Percentiles rank a stretch among this genome's conserved stretches.
Evolutionary conservation across 352 stramenopile species (phyloP).

Genomic region (Phytophthora uliginosa): DNA sequence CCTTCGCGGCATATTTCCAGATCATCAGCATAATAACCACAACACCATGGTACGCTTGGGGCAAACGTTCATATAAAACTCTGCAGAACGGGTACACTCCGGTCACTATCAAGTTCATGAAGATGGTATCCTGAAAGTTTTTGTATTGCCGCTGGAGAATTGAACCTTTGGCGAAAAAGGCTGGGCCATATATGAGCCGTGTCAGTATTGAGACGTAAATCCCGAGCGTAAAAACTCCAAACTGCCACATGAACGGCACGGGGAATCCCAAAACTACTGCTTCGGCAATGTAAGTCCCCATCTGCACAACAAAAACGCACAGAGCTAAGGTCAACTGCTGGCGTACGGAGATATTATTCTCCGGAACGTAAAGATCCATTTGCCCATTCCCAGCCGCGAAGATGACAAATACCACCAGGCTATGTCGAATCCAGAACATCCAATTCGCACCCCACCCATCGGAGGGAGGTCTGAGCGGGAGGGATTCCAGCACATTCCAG

Average conservation of each 20-base stretch:
- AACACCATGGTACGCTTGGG: background rate
- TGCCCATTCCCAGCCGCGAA: background rate
- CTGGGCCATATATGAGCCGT: background rate
- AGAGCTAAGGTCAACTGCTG: background rate
- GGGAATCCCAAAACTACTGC: background rate
- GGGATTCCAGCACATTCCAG: slow-evolving; percentile 1
- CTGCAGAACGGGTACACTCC: slow-evolving; percentile 8
- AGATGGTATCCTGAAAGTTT: background rate
- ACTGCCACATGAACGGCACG: background rate
- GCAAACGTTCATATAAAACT: slow-evolving; percentile 7
- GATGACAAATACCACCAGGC: background rate
- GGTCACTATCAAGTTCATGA: background rate
- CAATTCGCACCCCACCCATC: background rate
- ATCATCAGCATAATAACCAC: slow-evolving; percentile 5
- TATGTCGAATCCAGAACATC: background rate
- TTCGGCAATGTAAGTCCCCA: background rate
- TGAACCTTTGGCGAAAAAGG: slow-evolving; percentile 1
- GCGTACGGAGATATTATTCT: background rate
- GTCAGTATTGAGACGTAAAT: slow-evolving; percentile 1
- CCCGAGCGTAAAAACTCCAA: background rate
- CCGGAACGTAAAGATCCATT: background rate
- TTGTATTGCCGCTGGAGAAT: background rate
- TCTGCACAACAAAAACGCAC: background rate
- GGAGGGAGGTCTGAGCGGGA: background rate
- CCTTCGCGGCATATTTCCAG: slow-evolving; percentile 18